Evolutionary conservation across 768 basidiomycete species (phyloP), one percentile per base, ranked within the genome.

Genomic region (Termitomyces sp.): DNA sequence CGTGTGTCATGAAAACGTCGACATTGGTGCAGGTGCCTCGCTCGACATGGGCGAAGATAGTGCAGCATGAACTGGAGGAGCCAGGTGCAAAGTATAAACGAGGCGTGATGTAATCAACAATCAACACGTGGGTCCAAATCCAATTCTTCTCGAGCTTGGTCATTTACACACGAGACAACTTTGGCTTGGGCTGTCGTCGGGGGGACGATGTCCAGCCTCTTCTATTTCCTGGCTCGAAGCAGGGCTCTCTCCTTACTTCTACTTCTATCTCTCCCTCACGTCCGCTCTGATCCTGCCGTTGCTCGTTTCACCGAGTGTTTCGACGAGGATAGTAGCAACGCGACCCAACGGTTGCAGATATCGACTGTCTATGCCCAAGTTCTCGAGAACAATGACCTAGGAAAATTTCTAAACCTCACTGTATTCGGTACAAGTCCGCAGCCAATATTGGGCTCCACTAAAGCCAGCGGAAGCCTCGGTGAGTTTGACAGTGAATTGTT

Each of bases 361-460:
- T 76, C 82, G 56, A 79, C 80, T 31, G 83, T 93, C 41, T 93
- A 89, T 64, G 87, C 81, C 20, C 91, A 93, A 67, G 76, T 88
- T 53, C 70, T 82, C 22, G 70, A 78, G 27, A 73, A 73, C 44
- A 70, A 73, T 11, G 66, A 70, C 18, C 65, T 72, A 35, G 77
- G 74, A 3, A 70, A 64, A 9, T 79, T 76, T 60, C 69, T 94
- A 57, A 88, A 89, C 65, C 75, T 94, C 62, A 88, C 86, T 1
- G 73, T 94, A 35, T 63, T 94, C 33, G 94, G 92, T 0, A 65
- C 69, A 27, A 83, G 81, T 25, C 79, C 84, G 5, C 72, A 80
- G 62, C 67, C 76, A 27, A 84, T 94, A 41, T 54, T 80, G 18
- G 88, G 85, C 3, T 77, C 77, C 23, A 77, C 83, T 46, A 81